phyloP scores from a whole-genome alignment of 306 rosid genomes.

The Fragaria iinumae region DNA sequence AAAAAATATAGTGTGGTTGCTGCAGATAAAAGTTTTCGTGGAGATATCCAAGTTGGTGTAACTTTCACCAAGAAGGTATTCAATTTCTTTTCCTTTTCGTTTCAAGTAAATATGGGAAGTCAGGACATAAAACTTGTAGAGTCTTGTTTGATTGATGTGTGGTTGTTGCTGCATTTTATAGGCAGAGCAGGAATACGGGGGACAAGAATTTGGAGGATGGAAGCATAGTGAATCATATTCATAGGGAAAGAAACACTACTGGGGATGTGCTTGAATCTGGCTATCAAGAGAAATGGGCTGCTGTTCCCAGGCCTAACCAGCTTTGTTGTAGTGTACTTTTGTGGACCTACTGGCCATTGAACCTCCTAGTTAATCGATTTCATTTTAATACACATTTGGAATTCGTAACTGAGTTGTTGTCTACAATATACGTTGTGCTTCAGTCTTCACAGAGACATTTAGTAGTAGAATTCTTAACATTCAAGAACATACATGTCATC shows the following conservation, averaged over 20 bases:
- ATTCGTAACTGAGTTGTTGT: background rate
- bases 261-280: background rate
- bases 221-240: constrained; percentile 39
- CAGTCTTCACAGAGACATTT: too few relatives aligned
- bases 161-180: constrained; percentile 30
- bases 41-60: constrained; percentile 75
- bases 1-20: constrained; percentile 59
- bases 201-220: constrained; percentile 65
- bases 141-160: constrained; percentile 18
- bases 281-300: background rate
- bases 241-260: background rate
- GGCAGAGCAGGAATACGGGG: constrained; percentile 41
- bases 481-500: background rate
- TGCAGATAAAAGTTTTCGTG: constrained; percentile 50
- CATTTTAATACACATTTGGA: background rate
- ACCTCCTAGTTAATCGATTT: background rate
- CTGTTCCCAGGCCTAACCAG: background rate
- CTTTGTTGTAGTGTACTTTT: constrained; percentile 1
- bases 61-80: constrained; percentile 58
- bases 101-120: background rate
- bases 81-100: background rate
- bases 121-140: background rate
- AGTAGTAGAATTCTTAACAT: too few relatives aligned
- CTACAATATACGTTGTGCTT: too few relatives aligned
- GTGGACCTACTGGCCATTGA: background rate